Conservation (phyloP, 73 alveolate species). For the Paramecium bursaria region DNA sequence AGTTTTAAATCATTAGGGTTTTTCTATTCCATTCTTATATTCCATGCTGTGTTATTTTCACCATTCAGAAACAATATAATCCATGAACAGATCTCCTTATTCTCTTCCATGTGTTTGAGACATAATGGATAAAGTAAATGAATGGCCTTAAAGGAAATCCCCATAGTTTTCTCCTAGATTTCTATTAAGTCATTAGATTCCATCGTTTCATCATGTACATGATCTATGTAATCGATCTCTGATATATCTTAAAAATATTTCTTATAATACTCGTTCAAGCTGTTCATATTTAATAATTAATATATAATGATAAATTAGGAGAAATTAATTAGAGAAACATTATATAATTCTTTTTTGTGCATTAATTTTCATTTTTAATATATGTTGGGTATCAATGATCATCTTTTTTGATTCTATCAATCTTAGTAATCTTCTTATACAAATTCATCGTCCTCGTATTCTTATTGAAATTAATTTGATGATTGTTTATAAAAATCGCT, state of each 20-base stretch:
- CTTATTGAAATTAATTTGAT: too few species aligned
- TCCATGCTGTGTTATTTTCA: constrained; percentile 43
- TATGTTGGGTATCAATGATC: too few species aligned
- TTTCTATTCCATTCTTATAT: constrained; percentile 21
- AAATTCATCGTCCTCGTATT: too few species aligned
- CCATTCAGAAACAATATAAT: constrained; percentile 39
- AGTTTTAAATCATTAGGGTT: background rate
- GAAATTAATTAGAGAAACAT: too few species aligned
- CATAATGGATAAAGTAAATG: constrained; percentile 10
- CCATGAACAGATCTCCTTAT: constrained; percentile 31
- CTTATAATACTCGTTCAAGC: too few species aligned
- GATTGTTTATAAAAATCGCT: too few species aligned
- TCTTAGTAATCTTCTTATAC: too few species aligned
- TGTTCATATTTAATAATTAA: too few species aligned
- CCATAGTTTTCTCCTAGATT: constrained; percentile 4
- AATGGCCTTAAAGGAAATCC: constrained; percentile 7
- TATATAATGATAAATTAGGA: too few species aligned
- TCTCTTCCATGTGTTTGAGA: background rate
- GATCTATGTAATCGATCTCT: background rate
- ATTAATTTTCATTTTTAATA: too few species aligned
- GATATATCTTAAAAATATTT: constrained; percentile 17
- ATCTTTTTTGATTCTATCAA: too few species aligned
- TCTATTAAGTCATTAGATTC: background rate
- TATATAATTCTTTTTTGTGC: too few species aligned
- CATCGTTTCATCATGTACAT: constrained; percentile 6